Base-by-base conservation (phyloP, 1,284 basidiomycete genomes). In the Tilletia horrida region DNA sequence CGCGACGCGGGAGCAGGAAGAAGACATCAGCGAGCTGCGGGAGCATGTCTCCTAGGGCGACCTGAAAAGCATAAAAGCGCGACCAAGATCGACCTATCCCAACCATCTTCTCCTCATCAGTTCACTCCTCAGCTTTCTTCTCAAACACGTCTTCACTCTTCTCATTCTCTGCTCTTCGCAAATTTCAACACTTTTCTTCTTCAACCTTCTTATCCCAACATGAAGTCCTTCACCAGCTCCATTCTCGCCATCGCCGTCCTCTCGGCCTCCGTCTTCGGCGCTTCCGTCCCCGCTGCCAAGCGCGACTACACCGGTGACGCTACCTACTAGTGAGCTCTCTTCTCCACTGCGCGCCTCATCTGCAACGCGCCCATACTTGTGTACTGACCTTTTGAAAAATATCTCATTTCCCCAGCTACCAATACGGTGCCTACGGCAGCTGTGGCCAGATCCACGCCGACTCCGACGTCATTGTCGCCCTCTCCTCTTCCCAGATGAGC, bases 381-480 rank as follows among this genome's bases (percentile, higher is more conserved):
- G 4, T 40, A 11, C 35, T 40, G 35, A 40, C 35, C 35, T 4
- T 40, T 40, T 40, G 35, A 40, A 40, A 4, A 40, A 40, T 40
- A 6, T 40, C 35, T 11, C 4, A 40, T 52, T 27, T 13, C 50
- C 50, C 21, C 23, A 52, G 50, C 61, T 62, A 43, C 61, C 61
- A 62, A 27, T 43, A 45, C 61, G 61, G 61, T 11, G 40, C 40
- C 18, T 16, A 35, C 9, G 61, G 61, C 8, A 27, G n/a, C 23
- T 62, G 61, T 42, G 40, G 40, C 13, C 11, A 43, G 18, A 21
- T 43, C 40, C 40, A 62, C 40, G 40, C 61, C 42, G 61, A 62
- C 61, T 21, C n/a, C 8, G 61, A 43, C 42, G 14, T 43, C 61
- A 62, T 62, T n/a, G 61, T 42, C 21, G 61, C 61, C 61, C 42